Base-by-base conservation (phyloP, 139 green algal genomes). In the Chlorella vulgaris region DNA sequence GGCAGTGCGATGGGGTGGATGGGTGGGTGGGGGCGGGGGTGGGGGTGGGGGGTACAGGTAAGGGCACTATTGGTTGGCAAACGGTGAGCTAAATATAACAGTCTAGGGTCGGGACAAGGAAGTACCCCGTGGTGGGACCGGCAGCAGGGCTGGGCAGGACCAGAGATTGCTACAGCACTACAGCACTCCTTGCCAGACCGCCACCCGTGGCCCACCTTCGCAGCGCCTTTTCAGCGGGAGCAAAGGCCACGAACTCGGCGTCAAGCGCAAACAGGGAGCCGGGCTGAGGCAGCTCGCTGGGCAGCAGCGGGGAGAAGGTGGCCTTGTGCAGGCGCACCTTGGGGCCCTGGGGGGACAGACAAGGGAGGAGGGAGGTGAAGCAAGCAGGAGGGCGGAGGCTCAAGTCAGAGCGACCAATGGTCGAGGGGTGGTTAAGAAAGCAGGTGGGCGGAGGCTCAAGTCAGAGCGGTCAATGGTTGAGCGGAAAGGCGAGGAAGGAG, bases 231-330 rank as follows among this genome's bases (percentile, higher is more conserved):
- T 95, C 88, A 0, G 93, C 76, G n/a, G 91, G 82, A 0, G 83
- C 80, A 36, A 92, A 86, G 33, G 90, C 89, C 65, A 99, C 96
- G 83, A 99, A 99, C 88, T 99, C 96, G 0, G 96, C 93, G 76
- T 99, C 96, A 33, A 99, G 93, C 24, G 88, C 95, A 39, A 99
- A 80, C 53, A 98, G 80, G 67, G 90, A 82, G 2, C 93, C 93
- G 13, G 88, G 87, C 4, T 67, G 38, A 0, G 88, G 92, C 10
- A 88, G 61, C 83, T 97, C 91, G 33, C 84, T 60, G 15, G 84
- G 78, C 47, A 85, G 75, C 74, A 97, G 89, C 0, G 92, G 91
- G 33, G 76, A 62, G 76, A 97, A 97, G 38, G 81, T 86, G 51
- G 81, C 86, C 39, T 38, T 78, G 33, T 78, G 55, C 28, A 87